Base-by-base conservation (phyloP, 83 land plant genomes). In the Isoetes engelmannii region DNA sequence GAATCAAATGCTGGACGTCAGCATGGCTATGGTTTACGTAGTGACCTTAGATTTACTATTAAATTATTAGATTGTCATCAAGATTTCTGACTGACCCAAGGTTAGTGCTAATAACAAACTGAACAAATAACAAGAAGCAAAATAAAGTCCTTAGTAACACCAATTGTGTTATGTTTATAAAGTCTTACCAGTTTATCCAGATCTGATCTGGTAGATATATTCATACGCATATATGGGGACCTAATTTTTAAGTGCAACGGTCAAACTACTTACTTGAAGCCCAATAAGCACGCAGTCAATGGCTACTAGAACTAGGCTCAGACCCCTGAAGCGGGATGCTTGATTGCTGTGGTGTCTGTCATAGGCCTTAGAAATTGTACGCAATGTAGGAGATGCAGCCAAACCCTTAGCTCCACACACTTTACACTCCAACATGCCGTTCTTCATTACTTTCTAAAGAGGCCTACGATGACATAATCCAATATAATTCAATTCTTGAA, bases 341-440 rank as follows among this genome's bases (percentile, higher is more conserved):
- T 64, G 67, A 44, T 64, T 44, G 45, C 42, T 18, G 47, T 64
- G 67, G 47, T 64, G 67, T 13, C 67, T 44, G 17, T 64, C 67
- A 64, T 64, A 64, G 10, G 67, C 67, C 47, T 64, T 64, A 8
- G 67, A 64, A 3, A 64, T 44, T 44, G 67, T 18, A 9, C 67
- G 67, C 12, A 28, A 9, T 15, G 47, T 44, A 9, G 67, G 67
- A 18, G 67, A 64, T 9, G 44, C 47, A 64, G 10, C 41, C 47
- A n/a, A 13, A 2, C 41, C 49, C 47, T 64, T 37, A 9, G 49
- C 67, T 9, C 67, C 67, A 44, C 67, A 64, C 13, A 18, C 42
- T 12, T 64, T 18, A 44, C 67, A 64, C 47, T 64, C 47, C 13
- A 64, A 47, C 67, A 64, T 37, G 12, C 67, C 67, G 17, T 64